phyloP scores from a whole-genome alignment of 2,329 filamentous ascomycete genomes.

The Talaromyces sp. region DNA sequence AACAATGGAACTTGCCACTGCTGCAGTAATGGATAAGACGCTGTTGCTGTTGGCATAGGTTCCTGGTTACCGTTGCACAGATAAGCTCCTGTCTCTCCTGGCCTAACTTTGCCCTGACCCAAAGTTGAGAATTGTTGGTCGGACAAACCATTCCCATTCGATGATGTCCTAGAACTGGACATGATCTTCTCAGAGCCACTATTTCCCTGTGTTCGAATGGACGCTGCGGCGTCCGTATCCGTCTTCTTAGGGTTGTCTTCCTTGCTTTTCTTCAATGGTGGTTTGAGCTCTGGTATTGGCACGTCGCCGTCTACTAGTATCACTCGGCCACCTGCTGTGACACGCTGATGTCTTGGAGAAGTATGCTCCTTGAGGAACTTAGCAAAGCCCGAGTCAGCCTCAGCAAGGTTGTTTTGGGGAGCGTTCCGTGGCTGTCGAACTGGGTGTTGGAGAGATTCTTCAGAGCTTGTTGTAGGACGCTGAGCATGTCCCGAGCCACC shows the following conservation, averaged over 20 bases:
- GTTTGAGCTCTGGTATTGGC: constrained; percentile 32
- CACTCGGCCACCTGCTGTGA: constrained; percentile 45
- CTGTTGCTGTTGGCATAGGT: background rate
- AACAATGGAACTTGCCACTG: constrained; percentile 10
- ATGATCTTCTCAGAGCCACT: background rate
- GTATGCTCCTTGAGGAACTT: constrained; percentile 43
- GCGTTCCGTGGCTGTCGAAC: constrained; percentile 29
- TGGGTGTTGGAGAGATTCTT: constrained; percentile 17
- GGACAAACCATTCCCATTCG: background rate
- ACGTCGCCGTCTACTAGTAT: constrained; percentile 39
- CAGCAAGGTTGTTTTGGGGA: constrained; percentile 25
- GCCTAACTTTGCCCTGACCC: background rate
- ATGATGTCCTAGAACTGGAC: constrained; percentile 1
- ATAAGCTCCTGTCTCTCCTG: background rate
- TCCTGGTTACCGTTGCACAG: background rate
- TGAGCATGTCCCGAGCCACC: background rate
- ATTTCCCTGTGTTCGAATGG: background rate
- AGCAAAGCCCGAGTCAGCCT: constrained; percentile 40
- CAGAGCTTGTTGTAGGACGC: constrained; percentile 10
- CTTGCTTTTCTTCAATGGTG: constrained; percentile 17
- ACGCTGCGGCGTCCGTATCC: background rate
- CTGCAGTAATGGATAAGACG: constrained; percentile 6
- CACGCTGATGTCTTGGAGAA: constrained; percentile 45
- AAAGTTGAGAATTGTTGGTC: background rate
- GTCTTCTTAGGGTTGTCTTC: constrained; percentile 9